Evolutionary conservation across 768 basidiomycete genomes (phyloP).

Genomic region (Serendipita indica): DNA sequence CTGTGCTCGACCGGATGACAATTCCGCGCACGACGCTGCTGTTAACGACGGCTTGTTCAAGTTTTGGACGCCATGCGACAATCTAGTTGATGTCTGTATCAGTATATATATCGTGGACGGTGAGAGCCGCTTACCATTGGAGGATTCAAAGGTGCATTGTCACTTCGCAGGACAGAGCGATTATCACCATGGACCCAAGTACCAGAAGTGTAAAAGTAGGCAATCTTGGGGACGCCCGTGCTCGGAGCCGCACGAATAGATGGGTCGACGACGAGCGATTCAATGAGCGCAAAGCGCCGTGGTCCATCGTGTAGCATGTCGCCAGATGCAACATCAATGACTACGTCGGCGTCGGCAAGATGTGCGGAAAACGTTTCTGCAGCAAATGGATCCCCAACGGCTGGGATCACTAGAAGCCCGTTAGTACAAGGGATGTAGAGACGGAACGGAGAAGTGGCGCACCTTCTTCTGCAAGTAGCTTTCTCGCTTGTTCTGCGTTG

Average conservation of each 20-base stretch:
- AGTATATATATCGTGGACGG: not conserved
- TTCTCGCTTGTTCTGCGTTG: constrained; percentile 23
- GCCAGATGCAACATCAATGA: constrained; percentile 17
- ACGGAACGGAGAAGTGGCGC: constrained; percentile 5
- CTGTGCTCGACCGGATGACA: constrained; percentile 30
- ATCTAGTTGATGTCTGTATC: constrained; percentile 15
- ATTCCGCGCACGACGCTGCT: constrained; percentile 27
- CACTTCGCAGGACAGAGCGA: constrained; percentile 22
- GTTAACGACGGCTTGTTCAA: constrained; percentile 23
- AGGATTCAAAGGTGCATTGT: constrained; percentile 26
- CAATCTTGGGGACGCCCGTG: constrained; percentile 25
- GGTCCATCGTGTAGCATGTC: constrained; percentile 20
- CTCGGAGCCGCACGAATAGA: constrained; percentile 22
- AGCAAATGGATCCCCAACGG: too few relatives aligned
- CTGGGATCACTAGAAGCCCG: constrained; percentile 24
- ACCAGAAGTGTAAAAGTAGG: constrained; percentile 33
- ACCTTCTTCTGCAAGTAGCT: constrained; percentile 30
- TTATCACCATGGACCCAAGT: constrained; percentile 31
- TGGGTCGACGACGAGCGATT: constrained; percentile 26
- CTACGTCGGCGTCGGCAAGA: not conserved
- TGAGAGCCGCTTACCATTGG: too few relatives aligned
- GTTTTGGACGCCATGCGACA: constrained; percentile 23
- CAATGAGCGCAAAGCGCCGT: constrained; percentile 20
- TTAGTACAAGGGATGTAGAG: not conserved
- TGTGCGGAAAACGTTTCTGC: not conserved